Evolutionary conservation across 1,139 yeast species (phyloP).

Genomic region (Lodderomyces parapsilosis): DNA sequence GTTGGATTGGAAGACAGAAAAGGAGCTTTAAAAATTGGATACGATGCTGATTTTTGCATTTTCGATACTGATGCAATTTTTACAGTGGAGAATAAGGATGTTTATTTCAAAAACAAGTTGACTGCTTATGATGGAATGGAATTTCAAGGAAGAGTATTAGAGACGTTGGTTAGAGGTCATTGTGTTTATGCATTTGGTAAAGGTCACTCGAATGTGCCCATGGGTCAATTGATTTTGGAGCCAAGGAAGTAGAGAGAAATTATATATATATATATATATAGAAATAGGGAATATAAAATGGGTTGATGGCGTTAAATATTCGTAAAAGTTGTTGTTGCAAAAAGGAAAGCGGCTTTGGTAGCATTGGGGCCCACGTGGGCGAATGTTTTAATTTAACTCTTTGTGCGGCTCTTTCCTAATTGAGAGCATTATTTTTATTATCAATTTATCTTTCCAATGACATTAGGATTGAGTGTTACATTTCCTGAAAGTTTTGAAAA

Average conservation of each 20-base stretch:
- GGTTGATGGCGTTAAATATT: not conserved
- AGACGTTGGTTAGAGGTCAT: conserved; percentile 76
- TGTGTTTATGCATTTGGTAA: conserved; percentile 56
- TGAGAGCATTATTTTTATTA: not conserved
- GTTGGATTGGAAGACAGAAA: conserved; percentile 73
- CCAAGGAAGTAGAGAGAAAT: conserved; percentile 33
- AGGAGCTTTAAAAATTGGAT: conserved; percentile 70
- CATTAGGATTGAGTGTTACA: no score
- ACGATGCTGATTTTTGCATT: conserved; percentile 83
- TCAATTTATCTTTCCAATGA: no score
- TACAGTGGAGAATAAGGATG: conserved; percentile 54
- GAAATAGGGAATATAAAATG: not conserved
- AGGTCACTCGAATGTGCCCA: conserved; percentile 57
- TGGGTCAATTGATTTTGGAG: conserved; percentile 61
- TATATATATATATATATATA: no score
- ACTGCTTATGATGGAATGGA: conserved; percentile 79
- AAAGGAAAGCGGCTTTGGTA: not conserved
- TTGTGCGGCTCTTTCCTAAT: not conserved
- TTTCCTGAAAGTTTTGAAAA: no score
- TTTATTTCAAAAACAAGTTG: conserved; percentile 78
- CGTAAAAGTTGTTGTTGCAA: not conserved
- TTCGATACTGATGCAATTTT: conserved; percentile 67
- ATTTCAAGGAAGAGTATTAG: conserved; percentile 70
- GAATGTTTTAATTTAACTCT: not conserved
- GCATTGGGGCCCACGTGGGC: not conserved